Evolutionary conservation across 2,329 filamentous ascomycete species (phyloP).

Genomic region (Diplodia scrobiculata): DNA sequence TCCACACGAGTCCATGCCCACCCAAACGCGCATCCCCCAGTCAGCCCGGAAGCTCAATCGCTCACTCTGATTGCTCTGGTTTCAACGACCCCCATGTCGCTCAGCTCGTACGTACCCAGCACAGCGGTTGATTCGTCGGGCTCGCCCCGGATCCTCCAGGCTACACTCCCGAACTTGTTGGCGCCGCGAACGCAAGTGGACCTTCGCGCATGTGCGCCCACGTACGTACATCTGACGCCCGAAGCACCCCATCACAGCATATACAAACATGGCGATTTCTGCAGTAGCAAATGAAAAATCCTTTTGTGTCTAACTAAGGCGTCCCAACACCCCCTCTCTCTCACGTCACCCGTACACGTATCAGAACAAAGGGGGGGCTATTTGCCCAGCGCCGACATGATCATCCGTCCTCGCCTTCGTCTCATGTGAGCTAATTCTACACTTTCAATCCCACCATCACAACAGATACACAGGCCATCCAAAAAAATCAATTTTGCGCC

Average conservation of each 20-base stretch:
- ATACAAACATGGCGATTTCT: background rate
- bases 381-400: constrained; percentile 7
- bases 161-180: background rate
- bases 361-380: constrained; percentile 2
- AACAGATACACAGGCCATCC: constrained; percentile 2
- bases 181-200: constrained; percentile 3
- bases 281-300: constrained; percentile 3
- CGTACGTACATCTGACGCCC: background rate
- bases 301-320: constrained; percentile 5
- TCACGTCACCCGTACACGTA: constrained; percentile 18
- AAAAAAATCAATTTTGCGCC: constrained; percentile 10
- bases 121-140: constrained; percentile 5
- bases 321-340: background rate
- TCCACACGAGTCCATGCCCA: background rate
- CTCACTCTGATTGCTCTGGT: background rate
- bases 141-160: constrained; percentile 10
- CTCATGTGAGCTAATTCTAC: constrained; percentile 23
- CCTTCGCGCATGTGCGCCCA: background rate
- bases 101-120: background rate
- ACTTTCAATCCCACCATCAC: background rate
- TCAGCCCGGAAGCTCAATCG: background rate
- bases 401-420: constrained; percentile 23
- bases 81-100: background rate
- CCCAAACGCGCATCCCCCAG: constrained; percentile 15
- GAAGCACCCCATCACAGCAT: background rate